Evolutionary conservation across 2,329 filamentous ascomycete genomes (phyloP).

Genomic region (Pyricularia grisea): DNA sequence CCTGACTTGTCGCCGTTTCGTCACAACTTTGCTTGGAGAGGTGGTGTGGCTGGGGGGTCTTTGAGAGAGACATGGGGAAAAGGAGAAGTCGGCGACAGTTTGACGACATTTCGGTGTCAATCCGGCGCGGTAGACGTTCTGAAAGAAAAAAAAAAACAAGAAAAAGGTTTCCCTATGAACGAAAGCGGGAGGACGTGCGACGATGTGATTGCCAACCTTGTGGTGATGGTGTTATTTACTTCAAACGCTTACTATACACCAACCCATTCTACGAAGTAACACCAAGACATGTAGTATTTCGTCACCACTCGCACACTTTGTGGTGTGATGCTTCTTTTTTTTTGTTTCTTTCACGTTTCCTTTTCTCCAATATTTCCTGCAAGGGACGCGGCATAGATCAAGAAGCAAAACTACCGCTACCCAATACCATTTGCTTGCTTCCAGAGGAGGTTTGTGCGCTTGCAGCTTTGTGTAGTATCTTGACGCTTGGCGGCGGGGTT

Average conservation of each 20-base stretch:
- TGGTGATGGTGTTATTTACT: neutral
- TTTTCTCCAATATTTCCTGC: too few species aligned
- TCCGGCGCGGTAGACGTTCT: neutral
- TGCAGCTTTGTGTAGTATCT: neutral
- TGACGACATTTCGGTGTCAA: neutral
- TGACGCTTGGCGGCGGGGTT: neutral
- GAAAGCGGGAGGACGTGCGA: neutral
- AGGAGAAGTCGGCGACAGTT: neutral
- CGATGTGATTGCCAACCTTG: neutral
- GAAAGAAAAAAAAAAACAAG: neutral
- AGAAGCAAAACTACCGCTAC: neutral
- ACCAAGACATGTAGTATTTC: neutral
- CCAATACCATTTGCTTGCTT: neutral
- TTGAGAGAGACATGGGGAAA: too few species aligned
- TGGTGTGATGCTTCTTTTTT: neutral
- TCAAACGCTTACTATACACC: neutral
- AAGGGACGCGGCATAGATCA: neutral
- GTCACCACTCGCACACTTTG: neutral
- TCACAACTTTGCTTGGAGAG: neutral
- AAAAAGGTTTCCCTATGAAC: neutral
- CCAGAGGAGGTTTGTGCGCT: neutral
- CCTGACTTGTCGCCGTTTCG: neutral
- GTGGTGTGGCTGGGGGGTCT: neutral
- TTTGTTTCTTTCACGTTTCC: neutral
- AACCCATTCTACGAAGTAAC: neutral